These are phyloP conservation scores for Microthlaspi erraticum DNA, from an alignment of 345 rosid genomes.

Conservation along the genomic window DNA sequence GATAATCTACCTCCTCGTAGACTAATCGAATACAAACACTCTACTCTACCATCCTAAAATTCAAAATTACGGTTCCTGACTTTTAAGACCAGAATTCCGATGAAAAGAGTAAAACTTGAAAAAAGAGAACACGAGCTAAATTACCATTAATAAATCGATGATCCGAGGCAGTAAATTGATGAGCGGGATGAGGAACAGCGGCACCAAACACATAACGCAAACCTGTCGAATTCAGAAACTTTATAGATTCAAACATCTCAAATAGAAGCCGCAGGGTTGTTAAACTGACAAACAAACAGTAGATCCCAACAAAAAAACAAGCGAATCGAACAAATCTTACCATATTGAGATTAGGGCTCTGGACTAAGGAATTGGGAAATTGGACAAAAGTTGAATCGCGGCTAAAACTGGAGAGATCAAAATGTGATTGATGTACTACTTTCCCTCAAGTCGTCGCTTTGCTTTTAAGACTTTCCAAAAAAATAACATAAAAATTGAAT, in stretches of 20 bases:
- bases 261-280: neutral
- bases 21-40: neutral
- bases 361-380: slow-evolving; percentile 30
- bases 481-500: neutral
- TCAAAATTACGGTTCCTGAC: neutral
- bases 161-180: slow-evolving; percentile 77
- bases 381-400: slow-evolving; percentile 9
- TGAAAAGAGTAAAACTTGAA: neutral
- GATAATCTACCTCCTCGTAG: neutral
- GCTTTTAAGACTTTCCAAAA: neutral
- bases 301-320: neutral
- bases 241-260: slow-evolving; percentile 6
- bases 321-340: slow-evolving; percentile 28
- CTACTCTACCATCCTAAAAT: slow-evolving; percentile 12
- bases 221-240: slow-evolving; percentile 51
- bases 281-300: neutral
- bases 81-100: neutral
- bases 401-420: slow-evolving; percentile 4
- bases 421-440: neutral
- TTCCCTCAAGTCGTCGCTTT: slow-evolving; percentile 17
- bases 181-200: slow-evolving; percentile 92
- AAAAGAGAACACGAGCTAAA: neutral
- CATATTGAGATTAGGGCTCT: slow-evolving; percentile 41
- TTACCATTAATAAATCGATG: slow-evolving; percentile 70
- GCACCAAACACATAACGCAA: slow-evolving; percentile 86